Percentiles rank a stretch among this genome's conserved stretches.
These are phyloP conservation scores for Samsoniella hepiali DNA, from an alignment of 2,329 filamentous ascomycete species.

Conservation along the genomic window DNA sequence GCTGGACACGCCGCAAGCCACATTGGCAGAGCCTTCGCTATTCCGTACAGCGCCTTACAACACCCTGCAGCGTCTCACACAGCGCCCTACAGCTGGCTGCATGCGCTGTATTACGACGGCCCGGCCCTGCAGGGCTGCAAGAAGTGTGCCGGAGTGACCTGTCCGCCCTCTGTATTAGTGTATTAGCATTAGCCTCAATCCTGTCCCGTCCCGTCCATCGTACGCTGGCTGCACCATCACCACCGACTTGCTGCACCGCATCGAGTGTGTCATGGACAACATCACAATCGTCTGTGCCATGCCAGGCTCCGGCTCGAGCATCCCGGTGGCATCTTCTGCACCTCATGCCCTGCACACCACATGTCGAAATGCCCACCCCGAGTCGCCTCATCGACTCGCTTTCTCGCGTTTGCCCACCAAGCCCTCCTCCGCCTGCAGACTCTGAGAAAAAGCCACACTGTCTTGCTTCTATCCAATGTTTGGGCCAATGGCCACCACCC, in stretches of 20 bases:
- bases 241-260: background rate
- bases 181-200: background rate
- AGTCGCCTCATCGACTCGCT: constrained; percentile 1
- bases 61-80: background rate
- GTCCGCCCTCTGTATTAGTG: background rate
- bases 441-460: background rate
- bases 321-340: background rate
- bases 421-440: background rate
- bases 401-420: background rate
- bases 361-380: background rate
- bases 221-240: background rate
- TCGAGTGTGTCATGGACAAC: background rate
- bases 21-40: no score
- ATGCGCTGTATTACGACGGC: background rate
- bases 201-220: background rate
- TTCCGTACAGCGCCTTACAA: background rate
- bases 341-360: background rate
- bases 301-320: background rate
- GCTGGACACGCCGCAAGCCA: background rate
- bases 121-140: background rate
- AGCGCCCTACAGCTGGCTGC: background rate
- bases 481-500: constrained; percentile 4
- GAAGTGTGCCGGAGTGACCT: no score
- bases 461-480: constrained; percentile 6
- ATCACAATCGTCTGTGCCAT: background rate